Evolutionary conservation across 805 yeast genomes (phyloP), one percentile per base, ranked within the genome.

Genomic region (Candida silvatica): DNA sequence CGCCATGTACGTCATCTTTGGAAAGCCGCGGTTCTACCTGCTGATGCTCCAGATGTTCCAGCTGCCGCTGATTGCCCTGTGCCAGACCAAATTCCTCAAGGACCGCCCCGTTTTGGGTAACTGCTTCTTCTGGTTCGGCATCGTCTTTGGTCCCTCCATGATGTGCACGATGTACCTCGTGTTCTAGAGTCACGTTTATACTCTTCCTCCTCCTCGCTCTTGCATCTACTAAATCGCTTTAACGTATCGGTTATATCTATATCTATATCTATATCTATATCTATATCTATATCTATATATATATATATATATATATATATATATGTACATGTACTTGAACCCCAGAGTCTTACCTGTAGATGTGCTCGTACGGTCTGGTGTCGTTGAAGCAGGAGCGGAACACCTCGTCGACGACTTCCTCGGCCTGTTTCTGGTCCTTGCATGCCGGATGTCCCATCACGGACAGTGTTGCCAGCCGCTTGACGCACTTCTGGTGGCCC

Each of bases 321-420:
- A 7, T 29, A 16, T 31, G 17, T 18, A 29, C 17, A 17, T 20
- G 20, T 17, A 20, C 12, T 17, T 31, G 26, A n/a, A 14, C 18
- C 15, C 17, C 12, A 23, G 14, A 17, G 11, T 17, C 14, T 53
- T 59, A 81, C 41, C 86, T 68, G 54, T 85, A 92, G 24, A 92
- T 88, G 50, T 84, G 79, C 48, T 92, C 97, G 58, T 86, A 92
- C 1, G 98, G 98, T 49, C 98, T 67, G 2, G 97, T 90, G 52
- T 92, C 98, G 49, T 78, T 80, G 54, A 87, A 92, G 55, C 98
- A 92, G 31, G 90, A 79, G 42, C 79, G 80, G 80, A 94, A 92
- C 5, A 92, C 97, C 45, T 82, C 80, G 42, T 82, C 76, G 3
- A 92, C 96, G 4, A 76, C 81, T 41, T 69, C 67, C 38, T 73